Evolutionary conservation across 768 basidiomycete species (phyloP), one percentile per base, ranked within the genome.

Genomic region (Xerocomellus chrysenteron): DNA sequence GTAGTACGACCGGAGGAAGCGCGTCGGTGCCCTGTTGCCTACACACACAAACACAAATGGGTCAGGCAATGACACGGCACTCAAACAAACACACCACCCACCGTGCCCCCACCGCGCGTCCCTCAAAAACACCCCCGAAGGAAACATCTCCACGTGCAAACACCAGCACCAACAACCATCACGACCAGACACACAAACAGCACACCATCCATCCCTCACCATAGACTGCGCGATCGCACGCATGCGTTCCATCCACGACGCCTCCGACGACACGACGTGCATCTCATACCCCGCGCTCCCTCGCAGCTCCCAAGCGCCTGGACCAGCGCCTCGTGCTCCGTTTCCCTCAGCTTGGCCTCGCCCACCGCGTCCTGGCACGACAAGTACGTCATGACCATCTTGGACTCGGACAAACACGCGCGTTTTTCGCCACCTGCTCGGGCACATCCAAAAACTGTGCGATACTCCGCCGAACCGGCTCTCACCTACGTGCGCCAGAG

Each of bases 401-500:
- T 78, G 3, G 67, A 60, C 45, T 68, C 65, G 24, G 52, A 26
- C n/a, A 59, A 43, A 57, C 61, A 54, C n/a, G n/a, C 14, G 55
- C 55, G 52, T 50, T 57, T 33, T 60, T 55, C 5, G 62, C 55
- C 21, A 36, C 56, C 9, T 67, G 45, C 52, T 72, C 67, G 0
- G 65, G 53, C 21, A 69, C 56, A 21, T 68, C 78, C 36, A 87
- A 72, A 59, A 76, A 83, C 21, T 66, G 56, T 5, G 75, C 78
- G 9, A 85, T 59, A 19, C 72, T 73, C 21, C 70, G 67, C 42
- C 81, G 71, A 40, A 83, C 69, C 4, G 83, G 83, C 60, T 84
- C 81, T 86, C 84, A 92, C 92, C 92, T 93, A 88, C 0, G 83
- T 83, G 43, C 88, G 81, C 86, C 87, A 90, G 35, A 96, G 76